Evolutionary conservation across 2,329 filamentous ascomycete genomes (phyloP).

Genomic region (Coniochaeta pulveracea): DNA sequence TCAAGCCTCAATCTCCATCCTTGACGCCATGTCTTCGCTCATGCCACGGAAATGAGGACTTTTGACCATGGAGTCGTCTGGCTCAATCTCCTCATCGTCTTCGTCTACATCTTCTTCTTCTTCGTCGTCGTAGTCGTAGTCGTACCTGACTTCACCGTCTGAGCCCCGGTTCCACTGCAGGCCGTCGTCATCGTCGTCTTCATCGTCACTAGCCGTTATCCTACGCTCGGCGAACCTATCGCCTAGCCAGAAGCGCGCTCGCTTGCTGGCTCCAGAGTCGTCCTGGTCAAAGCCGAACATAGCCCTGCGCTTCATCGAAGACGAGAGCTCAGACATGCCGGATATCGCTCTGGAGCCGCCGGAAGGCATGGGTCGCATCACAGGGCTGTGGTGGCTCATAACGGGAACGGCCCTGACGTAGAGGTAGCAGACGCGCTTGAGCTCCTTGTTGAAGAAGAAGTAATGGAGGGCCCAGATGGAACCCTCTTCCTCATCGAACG

Average conservation of each 20-base stretch:
- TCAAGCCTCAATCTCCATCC: conserved; percentile 47
- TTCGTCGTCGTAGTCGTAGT: conserved; percentile 36
- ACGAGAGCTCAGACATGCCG: conserved; percentile 14
- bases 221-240: conserved; percentile 41
- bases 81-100: conserved; percentile 24
- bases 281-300: conserved; percentile 16
- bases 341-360: conserved; percentile 4
- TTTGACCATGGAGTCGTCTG: conserved; percentile 19
- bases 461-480: conserved; percentile 94
- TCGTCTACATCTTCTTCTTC: conserved; percentile 27
- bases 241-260: conserved; percentile 81
- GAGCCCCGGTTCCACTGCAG: conserved; percentile 47
- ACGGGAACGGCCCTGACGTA: conserved; percentile 83
- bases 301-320: conserved; percentile 13
- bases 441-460: conserved; percentile 91
- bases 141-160: conserved; percentile 40
- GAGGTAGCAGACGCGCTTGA: conserved; percentile 88
- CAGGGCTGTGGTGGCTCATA: conserved; percentile 48
- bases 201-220: conserved; percentile 29
- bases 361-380: conserved; percentile 19
- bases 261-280: conserved; percentile 54
- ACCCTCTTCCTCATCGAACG: conserved; percentile 83
- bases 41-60: conserved; percentile 40
- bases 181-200: conserved; percentile 38
- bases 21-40: conserved; percentile 51